A percentile compares a stretch with the other conserved stretches of the same genome.
Conservation (phyloP, 2,329 filamentous ascomycete species). For the Exophiala aquamarina region DNA sequence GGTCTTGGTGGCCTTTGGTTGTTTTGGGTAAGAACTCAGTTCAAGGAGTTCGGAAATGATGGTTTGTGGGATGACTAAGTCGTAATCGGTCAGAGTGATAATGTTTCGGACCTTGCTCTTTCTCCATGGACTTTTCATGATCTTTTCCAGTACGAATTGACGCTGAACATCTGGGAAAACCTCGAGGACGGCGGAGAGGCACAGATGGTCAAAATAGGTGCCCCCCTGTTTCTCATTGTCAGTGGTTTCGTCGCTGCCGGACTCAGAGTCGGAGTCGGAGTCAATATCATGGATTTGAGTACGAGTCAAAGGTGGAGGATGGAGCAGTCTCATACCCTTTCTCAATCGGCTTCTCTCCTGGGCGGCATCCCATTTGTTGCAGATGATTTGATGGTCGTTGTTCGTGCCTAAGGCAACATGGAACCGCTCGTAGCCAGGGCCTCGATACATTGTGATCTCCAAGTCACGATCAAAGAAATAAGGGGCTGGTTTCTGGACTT, state of each 20-base stretch:
- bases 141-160: constrained; percentile 36
- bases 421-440: constrained; percentile 27
- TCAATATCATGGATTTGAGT: constrained; percentile 6
- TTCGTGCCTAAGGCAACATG: constrained; percentile 24
- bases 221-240: background rate
- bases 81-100: background rate
- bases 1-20: constrained; percentile 37
- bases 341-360: constrained; percentile 2
- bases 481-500: constrained; percentile 12
- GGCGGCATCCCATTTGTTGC: constrained; percentile 24
- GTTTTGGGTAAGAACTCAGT: constrained; percentile 43
- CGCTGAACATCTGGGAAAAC: constrained; percentile 51
- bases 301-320: background rate
- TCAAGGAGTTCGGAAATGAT: constrained; percentile 45
- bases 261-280: constrained; percentile 12
- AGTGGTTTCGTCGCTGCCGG: background rate
- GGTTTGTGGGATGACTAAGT: constrained; percentile 19
- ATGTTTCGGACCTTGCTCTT: constrained; percentile 32
- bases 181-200: constrained; percentile 38
- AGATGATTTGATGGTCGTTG: constrained; percentile 22
- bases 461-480: constrained; percentile 26
- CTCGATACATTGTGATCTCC: constrained; percentile 26
- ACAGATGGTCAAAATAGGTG: constrained; percentile 12
- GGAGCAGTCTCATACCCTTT: constrained; percentile 8
- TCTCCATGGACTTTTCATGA: constrained; percentile 9